Evolutionary conservation across 805 yeast species (phyloP).

Genomic region (Ogataea chonburiensis): DNA sequence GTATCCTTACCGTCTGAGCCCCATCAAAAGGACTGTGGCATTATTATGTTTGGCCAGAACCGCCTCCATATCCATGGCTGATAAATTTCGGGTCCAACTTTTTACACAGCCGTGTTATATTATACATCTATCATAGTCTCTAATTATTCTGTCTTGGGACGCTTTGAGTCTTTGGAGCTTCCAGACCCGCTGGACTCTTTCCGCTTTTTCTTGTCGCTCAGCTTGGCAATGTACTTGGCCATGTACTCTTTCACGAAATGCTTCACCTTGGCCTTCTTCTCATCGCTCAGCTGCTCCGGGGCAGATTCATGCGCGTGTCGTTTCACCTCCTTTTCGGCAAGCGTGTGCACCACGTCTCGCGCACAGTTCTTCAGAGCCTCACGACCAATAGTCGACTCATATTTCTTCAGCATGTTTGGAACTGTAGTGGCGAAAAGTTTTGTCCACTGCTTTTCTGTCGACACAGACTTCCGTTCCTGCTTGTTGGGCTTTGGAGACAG

Average conservation of each 20-base stretch:
- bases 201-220: conserved; percentile 32
- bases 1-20: conserved; percentile 58
- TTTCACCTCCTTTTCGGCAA: conserved; percentile 68
- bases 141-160: neutral
- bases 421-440: conserved; percentile 65
- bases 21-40: conserved; percentile 87
- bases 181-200: conserved; percentile 1
- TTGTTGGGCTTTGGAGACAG: conserved; percentile 34
- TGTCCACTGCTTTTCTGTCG: conserved; percentile 38
- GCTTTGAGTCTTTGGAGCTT: conserved; percentile 1
- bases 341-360: conserved; percentile 65
- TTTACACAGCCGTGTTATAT: neutral
- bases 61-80: conserved; percentile 21
- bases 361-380: conserved; percentile 77
- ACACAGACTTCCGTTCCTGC: conserved; percentile 12
- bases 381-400: conserved; percentile 64
- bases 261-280: conserved; percentile 68
- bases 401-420: conserved; percentile 73
- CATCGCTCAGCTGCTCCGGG: conserved; percentile 58
- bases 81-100: conserved; percentile 9
- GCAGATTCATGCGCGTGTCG: conserved; percentile 41
- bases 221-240: conserved; percentile 59
- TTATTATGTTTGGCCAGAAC: conserved; percentile 49
- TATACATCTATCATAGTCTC: conserved; percentile 6
- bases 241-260: conserved; percentile 60